Evolutionary conservation across 441 rosid species (phyloP), one percentile per base, ranked within the genome.

Genomic region (Omphalea diandra): DNA sequence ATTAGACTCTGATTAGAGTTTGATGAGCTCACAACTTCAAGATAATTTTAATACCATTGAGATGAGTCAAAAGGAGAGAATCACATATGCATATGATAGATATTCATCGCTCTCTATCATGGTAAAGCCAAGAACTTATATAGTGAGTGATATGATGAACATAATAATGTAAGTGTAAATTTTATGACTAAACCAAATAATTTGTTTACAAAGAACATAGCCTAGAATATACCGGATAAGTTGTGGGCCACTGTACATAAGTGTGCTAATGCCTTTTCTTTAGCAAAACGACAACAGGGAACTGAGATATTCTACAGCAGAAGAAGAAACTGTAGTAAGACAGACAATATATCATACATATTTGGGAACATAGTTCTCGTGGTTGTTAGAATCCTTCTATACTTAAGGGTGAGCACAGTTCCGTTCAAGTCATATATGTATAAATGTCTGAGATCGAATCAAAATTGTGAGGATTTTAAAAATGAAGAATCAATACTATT

Each of bases 301-400:
- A 69, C 54, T 59, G 72, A 72, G 73, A 75, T 75, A 68, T 22
- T 71, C 63, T 58, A 65, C 56, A 38, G 49, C 58, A 63, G 33
- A 26, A 18, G 62, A 63, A 66, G 54, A 17, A 43, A 18, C 36
- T 44, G 60, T 27, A 47, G 27, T 40, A 40, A 73, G 26, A 43
- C 15, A n/a, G 17, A 46, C 20, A 54, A 17, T 38, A 67, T 58
- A 73, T 63, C 5, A 58, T 32, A n/a, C n/a, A n/a, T n/a, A n/a
- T n/a, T 41, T 31, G 59, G 8, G 65, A 46, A 62, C 57, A 60
- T n/a, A 29, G 54, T 1, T 59, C 65, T 52, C 44, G 57, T 56
- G 36, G 71, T 76, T 52, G 77, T 57, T 77, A 74, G 76, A 79
- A 76, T 76, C 71, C 63, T 56, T 70, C 69, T 31, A 64, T 56